A percentile compares a stretch with the other conserved stretches of the same genome.
phyloP scores from a whole-genome alignment of 345 rosid species.

The Microcos paniculata region DNA sequence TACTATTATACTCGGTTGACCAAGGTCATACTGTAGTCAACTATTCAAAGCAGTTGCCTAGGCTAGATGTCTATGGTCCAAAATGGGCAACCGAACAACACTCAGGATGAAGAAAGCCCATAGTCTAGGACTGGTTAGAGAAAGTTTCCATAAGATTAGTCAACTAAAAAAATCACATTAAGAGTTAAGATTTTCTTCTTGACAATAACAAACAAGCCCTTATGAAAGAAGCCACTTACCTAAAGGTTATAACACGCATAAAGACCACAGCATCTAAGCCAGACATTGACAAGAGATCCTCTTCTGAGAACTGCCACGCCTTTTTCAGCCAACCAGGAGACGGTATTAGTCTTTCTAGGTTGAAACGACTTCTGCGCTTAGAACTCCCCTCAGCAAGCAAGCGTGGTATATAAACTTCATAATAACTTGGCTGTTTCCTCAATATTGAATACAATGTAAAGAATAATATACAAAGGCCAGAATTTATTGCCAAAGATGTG shows the following conservation, averaged over 20 bases:
- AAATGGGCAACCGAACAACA: neutral
- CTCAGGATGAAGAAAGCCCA: neutral
- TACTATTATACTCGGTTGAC: too few relatives aligned
- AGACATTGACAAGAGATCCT: slow-evolving; percentile 53
- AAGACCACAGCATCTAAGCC: slow-evolving; percentile 86
- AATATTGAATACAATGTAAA: slow-evolving; percentile 70
- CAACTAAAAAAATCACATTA: neutral
- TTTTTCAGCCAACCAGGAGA: slow-evolving; percentile 80
- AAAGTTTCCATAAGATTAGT: neutral
- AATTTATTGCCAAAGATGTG: slow-evolving; percentile 86
- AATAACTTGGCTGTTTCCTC: slow-evolving; percentile 72
- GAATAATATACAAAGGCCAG: slow-evolving; percentile 69
- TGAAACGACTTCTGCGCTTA: slow-evolving; percentile 51
- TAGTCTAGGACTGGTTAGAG: neutral
- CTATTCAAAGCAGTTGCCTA: neutral
- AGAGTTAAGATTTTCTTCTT: neutral
- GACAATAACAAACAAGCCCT: neutral
- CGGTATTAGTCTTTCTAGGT: slow-evolving; percentile 74
- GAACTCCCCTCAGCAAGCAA: slow-evolving; percentile 61
- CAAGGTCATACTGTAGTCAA: neutral
- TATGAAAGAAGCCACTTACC: slow-evolving; percentile 37
- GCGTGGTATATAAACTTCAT: slow-evolving; percentile 77
- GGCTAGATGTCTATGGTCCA: neutral
- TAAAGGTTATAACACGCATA: slow-evolving; percentile 76
- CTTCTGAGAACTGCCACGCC: slow-evolving; percentile 77